These are phyloP conservation scores for Wickerhamomyces chambardii DNA, from an alignment of 805 yeast genomes.

Conservation along the genomic window DNA sequence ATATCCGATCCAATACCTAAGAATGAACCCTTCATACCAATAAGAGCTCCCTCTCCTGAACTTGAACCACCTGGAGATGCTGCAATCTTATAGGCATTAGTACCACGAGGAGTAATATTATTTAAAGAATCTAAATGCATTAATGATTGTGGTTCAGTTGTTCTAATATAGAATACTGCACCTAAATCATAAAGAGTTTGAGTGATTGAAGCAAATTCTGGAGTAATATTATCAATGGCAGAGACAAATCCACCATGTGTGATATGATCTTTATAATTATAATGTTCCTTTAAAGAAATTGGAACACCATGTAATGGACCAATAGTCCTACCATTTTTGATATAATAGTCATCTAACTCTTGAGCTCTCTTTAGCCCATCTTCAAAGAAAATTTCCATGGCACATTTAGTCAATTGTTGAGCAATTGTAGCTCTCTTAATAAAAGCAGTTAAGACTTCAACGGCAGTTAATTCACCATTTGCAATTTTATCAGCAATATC, in stretches of 20 bases:
- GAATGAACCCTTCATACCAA: conserved; percentile 44
- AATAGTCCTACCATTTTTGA: conserved; percentile 34
- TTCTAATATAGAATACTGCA: conserved; percentile 49
- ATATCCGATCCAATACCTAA: conserved; percentile 60
- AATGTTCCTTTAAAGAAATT: conserved; percentile 57
- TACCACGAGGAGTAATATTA: conserved; percentile 43
- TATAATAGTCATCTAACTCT: conserved; percentile 43
- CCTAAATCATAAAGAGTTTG: conserved; percentile 27
- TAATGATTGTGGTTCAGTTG: conserved; percentile 54
- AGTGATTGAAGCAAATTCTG: conserved; percentile 33
- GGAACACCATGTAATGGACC: conserved; percentile 71
- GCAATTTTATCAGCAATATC: conserved; percentile 19
- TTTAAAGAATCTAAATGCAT: conserved; percentile 58
- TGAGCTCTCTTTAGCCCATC: conserved; percentile 51
- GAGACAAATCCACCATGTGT: conserved; percentile 54
- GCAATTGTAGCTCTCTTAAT: conserved; percentile 43
- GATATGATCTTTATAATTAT: conserved; percentile 38
- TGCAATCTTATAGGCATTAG: conserved; percentile 43
- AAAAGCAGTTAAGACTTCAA: conserved; percentile 6
- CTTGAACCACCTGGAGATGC: conserved; percentile 57
- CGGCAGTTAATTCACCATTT: conserved; percentile 21
- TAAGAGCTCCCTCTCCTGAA: conserved; percentile 57
- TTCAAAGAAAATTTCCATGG: conserved; percentile 51
- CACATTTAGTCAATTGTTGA: conserved; percentile 51
- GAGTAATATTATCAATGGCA: conserved; percentile 32